These are phyloP conservation scores for Lablab purpureus DNA, from an alignment of 306 rosid species.

Conservation along the genomic window DNA sequence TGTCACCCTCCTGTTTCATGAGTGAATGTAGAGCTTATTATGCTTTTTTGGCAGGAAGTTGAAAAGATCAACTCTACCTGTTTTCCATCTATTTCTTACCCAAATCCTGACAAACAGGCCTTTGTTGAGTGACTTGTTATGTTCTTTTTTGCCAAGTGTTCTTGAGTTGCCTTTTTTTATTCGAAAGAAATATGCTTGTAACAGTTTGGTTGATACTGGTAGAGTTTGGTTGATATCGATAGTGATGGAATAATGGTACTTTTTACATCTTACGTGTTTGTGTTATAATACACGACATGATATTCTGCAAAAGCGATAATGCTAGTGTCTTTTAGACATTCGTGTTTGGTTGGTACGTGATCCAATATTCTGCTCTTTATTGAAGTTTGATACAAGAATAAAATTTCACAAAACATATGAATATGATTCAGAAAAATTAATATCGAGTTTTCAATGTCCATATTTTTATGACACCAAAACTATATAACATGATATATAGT, in stretches of 20 bases:
- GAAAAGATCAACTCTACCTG: conserved; percentile 44
- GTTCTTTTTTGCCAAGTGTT: conserved; percentile 6
- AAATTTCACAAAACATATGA: too few species aligned
- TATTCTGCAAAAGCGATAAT: not conserved
- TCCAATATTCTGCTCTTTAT: too few species aligned
- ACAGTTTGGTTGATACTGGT: too few species aligned
- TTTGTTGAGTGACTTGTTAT: conserved; percentile 50
- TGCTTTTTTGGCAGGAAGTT: conserved; percentile 51
- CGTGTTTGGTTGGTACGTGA: not conserved
- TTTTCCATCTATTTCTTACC: conserved; percentile 39
- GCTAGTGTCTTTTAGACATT: not conserved
- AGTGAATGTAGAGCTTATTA: conserved; percentile 52
- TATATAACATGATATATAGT: not conserved
- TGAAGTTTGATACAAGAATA: too few species aligned
- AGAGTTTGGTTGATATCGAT: not conserved
- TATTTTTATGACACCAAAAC: not conserved
- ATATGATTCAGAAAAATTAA: not conserved
- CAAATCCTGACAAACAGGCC: conserved; percentile 46
- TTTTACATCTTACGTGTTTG: not conserved
- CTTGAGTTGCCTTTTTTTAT: conserved; percentile 20
- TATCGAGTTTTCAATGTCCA: not conserved
- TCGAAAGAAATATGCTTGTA: conserved; percentile 11
- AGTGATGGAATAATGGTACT: conserved; percentile 27
- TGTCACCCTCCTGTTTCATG: conserved; percentile 53
- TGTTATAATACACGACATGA: not conserved